Evolutionary conservation across 441 rosid genomes (phyloP), one percentile per base, ranked within the genome.

Genomic region (Erodium trifolium): DNA sequence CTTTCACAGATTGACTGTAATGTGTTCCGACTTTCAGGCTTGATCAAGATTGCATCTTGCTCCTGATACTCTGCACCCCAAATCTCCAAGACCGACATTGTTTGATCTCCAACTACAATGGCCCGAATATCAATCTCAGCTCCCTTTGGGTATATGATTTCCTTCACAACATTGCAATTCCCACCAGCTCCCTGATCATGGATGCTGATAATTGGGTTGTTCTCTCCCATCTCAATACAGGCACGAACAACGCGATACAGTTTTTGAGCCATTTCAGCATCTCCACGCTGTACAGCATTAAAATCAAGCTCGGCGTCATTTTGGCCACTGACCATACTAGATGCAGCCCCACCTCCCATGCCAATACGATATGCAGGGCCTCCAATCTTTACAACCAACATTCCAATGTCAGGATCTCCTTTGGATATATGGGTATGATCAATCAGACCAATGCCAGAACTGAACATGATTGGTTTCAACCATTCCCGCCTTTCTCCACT

Each of bases 1-100:
- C 99, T 94, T 73, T 86, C 81, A 80, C 97, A 94, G n/a, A 94
- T 85, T 0, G 89, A 91, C 70, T 82, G 83, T 74, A 94, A 78
- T 63, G 88, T 65, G 69, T 77, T 80, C 10, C 82, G 86, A 70
- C 91, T 88, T 82, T 88, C 92, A 37, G 96, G 88, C 81, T 87
- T 88, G 79, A 94, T 88, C 85, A 94, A 81, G 81, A 94, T 85
- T 0, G 99, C 97, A 81, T 94, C 97, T 81, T 94, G 99, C 83
- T 94, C 97, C 75, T 94, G 99, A 78, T 94, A 94, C 72, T 94
- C 99, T 39, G 99, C 99, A 75, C 97, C 97, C 96, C 97, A 91
- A 67, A 94, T 94, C 85, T 94, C 99, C 84, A 94, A 77, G 41
- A 91, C 88, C 31, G 97, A 94, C 99, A 91, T 86, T 1, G 94